Evolutionary conservation across 495 filamentous ascomycete genomes (phyloP).

Genomic region (Massariosphaeria phaeospora): DNA sequence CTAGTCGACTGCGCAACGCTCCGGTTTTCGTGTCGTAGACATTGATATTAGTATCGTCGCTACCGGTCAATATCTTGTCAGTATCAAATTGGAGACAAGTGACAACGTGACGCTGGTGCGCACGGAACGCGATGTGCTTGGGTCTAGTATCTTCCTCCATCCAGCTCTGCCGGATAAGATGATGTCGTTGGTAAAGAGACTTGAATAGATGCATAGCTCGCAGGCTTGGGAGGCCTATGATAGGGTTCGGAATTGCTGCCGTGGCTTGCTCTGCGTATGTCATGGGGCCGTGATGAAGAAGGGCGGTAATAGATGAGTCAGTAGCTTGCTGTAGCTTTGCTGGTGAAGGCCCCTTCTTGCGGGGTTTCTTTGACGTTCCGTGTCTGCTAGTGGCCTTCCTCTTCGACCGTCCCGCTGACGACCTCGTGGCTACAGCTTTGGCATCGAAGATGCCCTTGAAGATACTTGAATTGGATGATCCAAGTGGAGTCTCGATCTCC

Average conservation of each 20-base stretch:
- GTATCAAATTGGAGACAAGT: conserved; percentile 97
- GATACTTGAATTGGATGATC: conserved; percentile 15
- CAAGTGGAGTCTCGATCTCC: conserved; percentile 20
- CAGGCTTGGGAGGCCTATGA: conserved; percentile 70
- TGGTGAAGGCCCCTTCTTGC: conserved; percentile 46
- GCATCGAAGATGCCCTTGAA: background rate
- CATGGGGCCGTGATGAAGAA: conserved; percentile 64
- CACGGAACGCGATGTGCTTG: conserved; percentile 91
- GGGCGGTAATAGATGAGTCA: conserved; percentile 42
- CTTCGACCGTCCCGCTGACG: conserved; percentile 47
- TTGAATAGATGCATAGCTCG: conserved; percentile 89
- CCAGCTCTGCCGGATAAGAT: conserved; percentile 86
- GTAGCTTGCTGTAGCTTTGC: conserved; percentile 38
- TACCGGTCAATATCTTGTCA: conserved; percentile 96
- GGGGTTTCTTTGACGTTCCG: conserved; percentile 39
- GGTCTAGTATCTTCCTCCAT: conserved; percentile 79
- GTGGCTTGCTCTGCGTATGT: conserved; percentile 79
- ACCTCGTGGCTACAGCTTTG: conserved; percentile 21
- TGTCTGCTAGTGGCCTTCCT: conserved; percentile 51
- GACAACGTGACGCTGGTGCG: conserved; percentile 92
- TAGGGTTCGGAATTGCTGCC: conserved; percentile 72
- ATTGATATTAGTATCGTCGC: conserved; percentile 96
- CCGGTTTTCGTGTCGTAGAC: conserved; percentile 98
- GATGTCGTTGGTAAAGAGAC: conserved; percentile 86
- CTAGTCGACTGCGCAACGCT: conserved; percentile 70